Conservation (phyloP, 768 basidiomycete genomes). For the Boletales sp. region DNA sequence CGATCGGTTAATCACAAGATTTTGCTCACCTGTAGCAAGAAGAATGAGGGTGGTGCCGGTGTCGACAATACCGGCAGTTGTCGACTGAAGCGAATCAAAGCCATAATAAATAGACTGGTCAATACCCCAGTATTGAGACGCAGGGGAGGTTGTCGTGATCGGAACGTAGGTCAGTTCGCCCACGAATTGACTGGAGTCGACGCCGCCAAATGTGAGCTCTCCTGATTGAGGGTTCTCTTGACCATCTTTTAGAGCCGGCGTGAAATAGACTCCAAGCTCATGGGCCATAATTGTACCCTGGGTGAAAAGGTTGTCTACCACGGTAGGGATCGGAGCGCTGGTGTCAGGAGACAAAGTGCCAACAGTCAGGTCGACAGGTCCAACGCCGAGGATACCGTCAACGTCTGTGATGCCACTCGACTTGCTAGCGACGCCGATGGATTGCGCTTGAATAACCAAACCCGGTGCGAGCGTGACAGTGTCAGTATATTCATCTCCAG, state of each 20-base stretch:
- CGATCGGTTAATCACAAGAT: not conserved
- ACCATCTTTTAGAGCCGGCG: too few species aligned
- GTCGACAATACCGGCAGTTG: conserved; percentile 28
- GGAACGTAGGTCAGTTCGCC: conserved; percentile 16
- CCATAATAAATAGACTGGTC: conserved; percentile 24
- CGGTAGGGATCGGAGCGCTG: conserved; percentile 24
- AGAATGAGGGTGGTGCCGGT: conserved; percentile 25
- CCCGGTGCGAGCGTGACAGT: not conserved
- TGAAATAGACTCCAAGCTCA: conserved; percentile 25
- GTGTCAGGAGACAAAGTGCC: not conserved
- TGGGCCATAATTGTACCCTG: conserved; percentile 26
- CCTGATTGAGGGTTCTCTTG: conserved; percentile 6
- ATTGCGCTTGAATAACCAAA: not conserved
- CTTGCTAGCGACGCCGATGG: not conserved
- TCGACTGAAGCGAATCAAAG: conserved; percentile 9
- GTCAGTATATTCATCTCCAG: conserved; percentile 4
- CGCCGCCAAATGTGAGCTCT: conserved; percentile 25
- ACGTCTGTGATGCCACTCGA: not conserved
- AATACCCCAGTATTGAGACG: conserved; percentile 27
- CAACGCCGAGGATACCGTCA: conserved; percentile 2
- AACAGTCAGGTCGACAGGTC: not conserved
- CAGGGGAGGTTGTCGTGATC: conserved; percentile 19
- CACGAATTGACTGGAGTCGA: conserved; percentile 12
- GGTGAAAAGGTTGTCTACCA: conserved; percentile 31
- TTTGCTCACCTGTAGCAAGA: conserved; percentile 11